phyloP scores from a whole-genome alignment of 2,329 filamentous ascomycete genomes.

The Volutella citrinella region DNA sequence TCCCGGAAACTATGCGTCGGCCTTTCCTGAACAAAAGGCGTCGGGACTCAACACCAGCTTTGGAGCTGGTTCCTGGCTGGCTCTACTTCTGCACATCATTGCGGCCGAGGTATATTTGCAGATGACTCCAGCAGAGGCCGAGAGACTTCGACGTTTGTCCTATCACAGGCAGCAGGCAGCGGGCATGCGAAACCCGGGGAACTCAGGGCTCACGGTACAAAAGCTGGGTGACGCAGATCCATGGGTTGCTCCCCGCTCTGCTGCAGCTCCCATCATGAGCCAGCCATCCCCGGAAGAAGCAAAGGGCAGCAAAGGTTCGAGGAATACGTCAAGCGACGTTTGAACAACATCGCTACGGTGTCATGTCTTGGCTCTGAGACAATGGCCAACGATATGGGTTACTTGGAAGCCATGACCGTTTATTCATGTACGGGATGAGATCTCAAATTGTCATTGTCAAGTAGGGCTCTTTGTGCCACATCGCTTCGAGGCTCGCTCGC shows the following conservation, averaged over 20 bases:
- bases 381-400: too few species aligned
- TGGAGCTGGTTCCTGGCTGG: slow-evolving; percentile 51
- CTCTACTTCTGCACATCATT: slow-evolving; percentile 47
- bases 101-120: slow-evolving; percentile 47
- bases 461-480: too few species aligned
- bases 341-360: too few species aligned
- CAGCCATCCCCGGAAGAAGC: neutral
- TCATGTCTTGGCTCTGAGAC: too few species aligned
- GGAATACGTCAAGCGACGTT: neutral
- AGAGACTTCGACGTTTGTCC: slow-evolving; percentile 52
- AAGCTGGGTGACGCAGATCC: slow-evolving; percentile 16
- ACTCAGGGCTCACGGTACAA: slow-evolving; percentile 40
- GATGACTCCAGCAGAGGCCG: slow-evolving; percentile 51
- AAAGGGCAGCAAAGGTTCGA: neutral
- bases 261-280: neutral
- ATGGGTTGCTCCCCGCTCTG: slow-evolving; percentile 9
- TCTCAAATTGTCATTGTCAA: too few species aligned
- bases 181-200: slow-evolving; percentile 48
- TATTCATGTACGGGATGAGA: too few species aligned
- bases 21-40: slow-evolving; percentile 29
- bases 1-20: slow-evolving; percentile 28
- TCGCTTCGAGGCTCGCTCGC: too few species aligned
- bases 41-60: slow-evolving; percentile 47
- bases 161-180: slow-evolving; percentile 55
- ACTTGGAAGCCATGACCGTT: too few species aligned